phyloP scores from a whole-genome alignment of 1,139 yeast genomes.

The Yamadazyma diddensiae region DNA sequence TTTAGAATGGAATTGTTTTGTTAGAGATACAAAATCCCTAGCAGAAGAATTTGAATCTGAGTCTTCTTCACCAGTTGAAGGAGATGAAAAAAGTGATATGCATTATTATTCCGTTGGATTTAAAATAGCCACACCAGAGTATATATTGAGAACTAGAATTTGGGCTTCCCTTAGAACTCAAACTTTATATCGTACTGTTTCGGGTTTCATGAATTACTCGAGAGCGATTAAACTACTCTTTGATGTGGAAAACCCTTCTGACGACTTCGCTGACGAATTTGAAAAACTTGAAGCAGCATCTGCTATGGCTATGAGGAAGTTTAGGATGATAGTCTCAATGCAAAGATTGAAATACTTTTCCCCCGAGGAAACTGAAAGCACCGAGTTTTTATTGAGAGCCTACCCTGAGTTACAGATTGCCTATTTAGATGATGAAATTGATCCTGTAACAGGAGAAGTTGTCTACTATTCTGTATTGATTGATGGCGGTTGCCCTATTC shows the following conservation, averaged over 20 bases:
- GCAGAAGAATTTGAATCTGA: conserved; percentile 44
- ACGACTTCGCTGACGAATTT: conserved; percentile 21
- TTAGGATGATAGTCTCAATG: conserved; percentile 46
- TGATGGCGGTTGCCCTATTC: conserved; percentile 44
- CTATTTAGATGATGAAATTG: conserved; percentile 36
- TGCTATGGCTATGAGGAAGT: conserved; percentile 41
- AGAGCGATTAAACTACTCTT: conserved; percentile 48
- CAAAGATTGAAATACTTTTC: conserved; percentile 36
- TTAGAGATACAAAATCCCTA: conserved; percentile 46
- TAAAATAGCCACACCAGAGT: conserved; percentile 53
- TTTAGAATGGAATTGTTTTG: conserved; percentile 50
- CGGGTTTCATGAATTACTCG: conserved; percentile 58
- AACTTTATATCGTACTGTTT: conserved; percentile 51
- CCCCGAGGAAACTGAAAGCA: conserved; percentile 35
- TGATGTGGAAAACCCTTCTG: conserved; percentile 39
- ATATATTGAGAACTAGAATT: conserved; percentile 49
- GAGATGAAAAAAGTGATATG: conserved; percentile 29
- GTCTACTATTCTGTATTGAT: conserved; percentile 34
- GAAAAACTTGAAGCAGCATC: conserved; percentile 37
- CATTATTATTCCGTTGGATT: conserved; percentile 51
- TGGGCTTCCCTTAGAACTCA: conserved; percentile 60
- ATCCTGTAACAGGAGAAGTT: conserved; percentile 21
- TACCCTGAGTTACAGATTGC: conserved; percentile 48
- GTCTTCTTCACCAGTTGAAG: conserved; percentile 21
- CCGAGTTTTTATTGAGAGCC: conserved; percentile 36